phyloP scores from a whole-genome alignment of 257 asterid genomes.

The Plectranthus barbatus region DNA sequence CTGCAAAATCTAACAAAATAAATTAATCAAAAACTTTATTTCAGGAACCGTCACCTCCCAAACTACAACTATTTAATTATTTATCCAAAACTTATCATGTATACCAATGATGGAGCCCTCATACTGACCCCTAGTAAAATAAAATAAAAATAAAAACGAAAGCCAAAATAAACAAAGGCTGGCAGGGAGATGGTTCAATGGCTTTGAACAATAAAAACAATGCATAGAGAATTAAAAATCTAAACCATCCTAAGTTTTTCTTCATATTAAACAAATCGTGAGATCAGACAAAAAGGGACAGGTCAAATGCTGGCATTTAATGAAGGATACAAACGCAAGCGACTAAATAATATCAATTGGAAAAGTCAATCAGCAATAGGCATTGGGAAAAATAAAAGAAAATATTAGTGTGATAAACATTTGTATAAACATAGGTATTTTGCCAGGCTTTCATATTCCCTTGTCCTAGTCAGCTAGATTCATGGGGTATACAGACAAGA shows the following conservation, averaged over 20 bases:
- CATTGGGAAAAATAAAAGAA: conserved; percentile 5
- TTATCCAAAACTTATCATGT: not conserved
- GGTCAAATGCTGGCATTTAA: conserved; percentile 30
- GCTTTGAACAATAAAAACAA: conserved; percentile 17
- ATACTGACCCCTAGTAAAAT: not conserved
- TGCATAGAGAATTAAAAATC: not conserved
- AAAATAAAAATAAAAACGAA: not conserved
- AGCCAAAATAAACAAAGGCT: not conserved
- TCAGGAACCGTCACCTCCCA: conserved; percentile 20
- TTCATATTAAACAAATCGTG: not conserved
- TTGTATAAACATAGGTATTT: conserved; percentile 8
- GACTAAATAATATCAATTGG: not conserved
- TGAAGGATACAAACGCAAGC: conserved; percentile 20
- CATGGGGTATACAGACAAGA: conserved; percentile 6
- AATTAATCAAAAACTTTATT: conserved; percentile 7
- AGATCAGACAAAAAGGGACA: conserved; percentile 28
- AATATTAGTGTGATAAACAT: conserved; percentile 16
- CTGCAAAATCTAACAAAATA: conserved; percentile 12
- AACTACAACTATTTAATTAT: conserved; percentile 5
- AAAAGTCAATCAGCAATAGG: conserved; percentile 26
- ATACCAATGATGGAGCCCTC: not conserved
- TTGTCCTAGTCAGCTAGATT: conserved; percentile 18
- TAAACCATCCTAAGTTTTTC: conserved; percentile 10
- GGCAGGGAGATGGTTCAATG: conserved; percentile 25
- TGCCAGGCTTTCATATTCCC: conserved; percentile 32